Evolutionary conservation across 1,284 basidiomycete species (phyloP), one percentile per base, ranked within the genome.

Genomic region (Hypsizygus ulmarius): DNA sequence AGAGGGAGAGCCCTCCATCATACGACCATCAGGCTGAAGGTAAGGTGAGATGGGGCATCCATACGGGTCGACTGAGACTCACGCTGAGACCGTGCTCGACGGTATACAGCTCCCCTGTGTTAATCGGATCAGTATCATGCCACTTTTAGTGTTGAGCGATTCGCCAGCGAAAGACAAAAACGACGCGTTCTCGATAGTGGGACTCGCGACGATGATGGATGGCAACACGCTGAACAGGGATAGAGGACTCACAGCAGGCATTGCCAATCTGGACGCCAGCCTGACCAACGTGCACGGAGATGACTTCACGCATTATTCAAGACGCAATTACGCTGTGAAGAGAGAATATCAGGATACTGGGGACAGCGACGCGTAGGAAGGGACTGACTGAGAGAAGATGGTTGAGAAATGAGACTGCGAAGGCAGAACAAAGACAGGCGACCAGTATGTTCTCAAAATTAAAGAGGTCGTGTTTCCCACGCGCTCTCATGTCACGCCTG

Each of bases 261-360:
- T 95, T 96, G 62, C 93, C 93, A 63, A 96, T 94, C 73, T 95
- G 92, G 59, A 94, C 87, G 79, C 92, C 93, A 69, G 93, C 93
- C 73, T 95, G 92, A 56, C 93, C 92, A 66, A 94, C 90, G 65
- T 94, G 90, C 59, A 95, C 72, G 62, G 91, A 93, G 71, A 95
- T 91, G 66, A 95, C 91, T 84, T 90, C 87, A 74, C 87, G 86
- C 87, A 90, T 90, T 60, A 59, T 74, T 58, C 54, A 55, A 59
- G 49, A 63, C n/a, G 42, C 45, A 62, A 46, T 48, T 53, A 54
- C 32, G 45, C 62, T 64, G 30, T 34, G 37, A 32, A 44, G 48
- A 27, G 15, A 30, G 32, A 34, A 52, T 48, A 61, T 61, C 58
- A 64, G 50, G 7, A 45, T 18, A 43, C 36, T 38, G 44, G 16